phyloP scores from a whole-genome alignment of 2,329 filamentous ascomycete genomes.

The Elsinoe perseae region DNA sequence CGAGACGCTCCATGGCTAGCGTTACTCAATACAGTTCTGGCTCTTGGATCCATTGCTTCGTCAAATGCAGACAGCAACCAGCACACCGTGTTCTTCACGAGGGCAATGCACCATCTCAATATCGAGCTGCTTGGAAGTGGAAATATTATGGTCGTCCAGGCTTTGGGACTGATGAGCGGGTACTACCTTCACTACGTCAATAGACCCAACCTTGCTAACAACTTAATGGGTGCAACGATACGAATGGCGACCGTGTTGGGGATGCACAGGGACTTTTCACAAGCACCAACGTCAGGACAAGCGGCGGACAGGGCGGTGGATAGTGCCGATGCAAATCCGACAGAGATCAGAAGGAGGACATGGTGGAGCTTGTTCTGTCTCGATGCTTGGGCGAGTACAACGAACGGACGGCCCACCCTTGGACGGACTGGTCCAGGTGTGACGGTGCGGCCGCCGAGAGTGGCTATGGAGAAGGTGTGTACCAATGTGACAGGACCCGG shows the following conservation, averaged over 20 bases:
- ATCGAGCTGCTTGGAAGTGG: slow-evolving; percentile 27
- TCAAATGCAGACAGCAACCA: slow-evolving; percentile 25
- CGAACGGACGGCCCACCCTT: slow-evolving; percentile 61
- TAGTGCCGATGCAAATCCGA: slow-evolving; percentile 42
- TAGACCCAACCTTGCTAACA: slow-evolving; percentile 28
- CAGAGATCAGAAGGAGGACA: slow-evolving; percentile 57
- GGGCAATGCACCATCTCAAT: slow-evolving; percentile 26
- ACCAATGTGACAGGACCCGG: no score
- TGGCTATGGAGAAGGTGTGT: slow-evolving; percentile 20
- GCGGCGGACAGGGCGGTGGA: slow-evolving; percentile 5
- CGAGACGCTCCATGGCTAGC: slow-evolving; percentile 27
- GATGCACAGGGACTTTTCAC: slow-evolving; percentile 26
- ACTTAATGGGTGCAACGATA: slow-evolving; percentile 28
- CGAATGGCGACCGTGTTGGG: slow-evolving; percentile 29
- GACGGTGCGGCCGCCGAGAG: slow-evolving; percentile 55
- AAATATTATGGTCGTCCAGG: slow-evolving; percentile 27
- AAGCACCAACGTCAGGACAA: background rate
- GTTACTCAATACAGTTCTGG: slow-evolving; percentile 29
- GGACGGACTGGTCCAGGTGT: slow-evolving; percentile 61
- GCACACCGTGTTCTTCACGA: slow-evolving; percentile 27
- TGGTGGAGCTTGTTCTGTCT: slow-evolving; percentile 71
- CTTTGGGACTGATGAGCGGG: slow-evolving; percentile 26
- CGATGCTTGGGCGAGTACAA: slow-evolving; percentile 66
- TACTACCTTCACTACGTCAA: slow-evolving; percentile 31
- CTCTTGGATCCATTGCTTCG: slow-evolving; percentile 26